Base-by-base conservation (phyloP, 1,139 yeast species). In the Lizanozyma gosingica region DNA sequence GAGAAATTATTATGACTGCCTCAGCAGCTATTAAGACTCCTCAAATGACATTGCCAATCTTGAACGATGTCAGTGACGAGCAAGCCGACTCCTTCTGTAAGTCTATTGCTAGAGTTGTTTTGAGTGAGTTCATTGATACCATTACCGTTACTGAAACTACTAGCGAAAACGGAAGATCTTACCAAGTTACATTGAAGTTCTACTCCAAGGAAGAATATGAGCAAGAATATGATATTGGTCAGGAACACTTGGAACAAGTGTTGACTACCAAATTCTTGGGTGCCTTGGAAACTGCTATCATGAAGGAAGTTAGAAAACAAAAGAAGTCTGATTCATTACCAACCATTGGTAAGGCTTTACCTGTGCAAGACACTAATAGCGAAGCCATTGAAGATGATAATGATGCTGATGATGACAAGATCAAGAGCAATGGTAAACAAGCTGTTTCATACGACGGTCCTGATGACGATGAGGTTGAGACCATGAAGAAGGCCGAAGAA, bases 1-100 rank as follows among this genome's bases (percentile, higher is more conserved):
- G 99, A 78, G 99, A 94, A 77, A 94, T 94, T 59, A 90, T 94
- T 59, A 94, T 94, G 98, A 94, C 98, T 15, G 99, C 98, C 9
- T 86, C 96, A 44, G 80, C 96, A 16, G 70, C 85, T 42, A 94
- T 94, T 56, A 87, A 88, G 68, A 94, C 99, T 11, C 99, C 99
- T 40, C 97, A 92, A 66, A 94, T 94, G 98, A 81, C 94, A 2
- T 71, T 94, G 53, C 97, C 97, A 35, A 73, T 94, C 43, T 70
- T 78, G 55, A 67, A 71, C 35, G 94, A 83, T 55, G 94, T 94
- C 43, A 72, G 73, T 40, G 96, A 92, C 60, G 83, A 76, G 33
- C 80, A 82, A 57, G 97, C 98, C 2, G 95, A 88, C 54, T 78
- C 87, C 8, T 94, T 94, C 80, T 85, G 96, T 67, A 87, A 87